Base-by-base conservation (phyloP, 1,284 basidiomycete species). In the Puccinia coronata region DNA sequence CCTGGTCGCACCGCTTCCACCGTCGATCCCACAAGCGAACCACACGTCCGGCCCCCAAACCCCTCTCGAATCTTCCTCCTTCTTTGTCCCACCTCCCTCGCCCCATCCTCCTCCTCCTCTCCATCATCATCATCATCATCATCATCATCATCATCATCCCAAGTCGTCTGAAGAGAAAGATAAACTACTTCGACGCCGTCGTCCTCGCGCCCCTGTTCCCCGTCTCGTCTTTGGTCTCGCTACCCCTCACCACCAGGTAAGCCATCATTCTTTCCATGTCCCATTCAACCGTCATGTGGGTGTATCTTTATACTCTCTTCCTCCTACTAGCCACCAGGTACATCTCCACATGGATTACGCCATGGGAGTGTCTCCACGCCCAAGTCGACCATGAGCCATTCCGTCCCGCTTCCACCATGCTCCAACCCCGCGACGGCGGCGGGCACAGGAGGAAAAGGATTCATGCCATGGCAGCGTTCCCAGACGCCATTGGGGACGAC, bases 321-420 rank as follows among this genome's bases (percentile, higher is more conserved):
- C 43, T 43, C n/a, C 28, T 43, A 69, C n/a, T 41, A 70, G 36
- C 6, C 39, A 70, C 47, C 39, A 8, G 39, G 6, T 4, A 9
- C 28, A 36, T 43, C 36, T 57, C 47, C 28, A 16, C 83, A 36
- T 90, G 41, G 84, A 36, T 43, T 6, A 73, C 47, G 14, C 28
- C 83, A 36, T 90, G 41, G 84, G 86, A 89, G 83, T 88, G 88
- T 75, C 88, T 87, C 69, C 92, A 91, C 87, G 88, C 88, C n/a
- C 90, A 90, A 16, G 78, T 81, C 83, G 36, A 84, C 83, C 20
- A 84, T 84, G 8, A 49, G 78, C 41, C 51, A 70, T 70, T 28
- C 77, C 70, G 82, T 53, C 72, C 77, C 25, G 77, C 49, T 57
- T 79, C 75, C 47, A 84, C 87, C 87, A 82, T 51, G 49, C 20